Percentiles rank a stretch among this genome's conserved stretches.
These are phyloP conservation scores for Parsonsia alboflavescens DNA, from an alignment of 257 asterid genomes.

Conservation along the genomic window DNA sequence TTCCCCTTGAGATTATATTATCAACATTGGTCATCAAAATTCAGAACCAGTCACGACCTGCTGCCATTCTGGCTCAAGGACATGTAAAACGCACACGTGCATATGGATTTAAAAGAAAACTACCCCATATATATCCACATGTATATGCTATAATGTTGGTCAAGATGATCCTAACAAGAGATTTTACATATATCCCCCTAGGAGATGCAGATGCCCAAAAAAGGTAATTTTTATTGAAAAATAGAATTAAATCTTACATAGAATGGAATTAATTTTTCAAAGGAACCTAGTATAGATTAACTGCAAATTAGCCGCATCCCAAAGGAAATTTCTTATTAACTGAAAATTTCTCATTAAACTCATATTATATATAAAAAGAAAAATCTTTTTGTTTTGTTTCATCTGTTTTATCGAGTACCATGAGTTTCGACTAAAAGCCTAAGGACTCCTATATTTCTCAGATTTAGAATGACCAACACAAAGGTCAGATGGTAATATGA, in stretches of 20 bases:
- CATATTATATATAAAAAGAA: not conserved
- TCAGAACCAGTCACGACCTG: not conserved
- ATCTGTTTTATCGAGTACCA: not conserved
- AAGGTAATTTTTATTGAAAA: too few species aligned
- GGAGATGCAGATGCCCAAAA: too few species aligned
- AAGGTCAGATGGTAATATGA: not conserved
- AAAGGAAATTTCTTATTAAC: not conserved
- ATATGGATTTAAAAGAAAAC: too few species aligned
- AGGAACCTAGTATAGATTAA: too few species aligned
- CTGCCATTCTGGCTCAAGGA: not conserved
- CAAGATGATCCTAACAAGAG: too few species aligned
- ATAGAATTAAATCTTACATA: too few species aligned
- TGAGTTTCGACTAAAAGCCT: not conserved
- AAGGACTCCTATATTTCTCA: not conserved
- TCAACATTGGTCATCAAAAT: not conserved
- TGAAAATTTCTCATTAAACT: not conserved
- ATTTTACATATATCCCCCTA: too few species aligned
- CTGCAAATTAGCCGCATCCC: too few species aligned
- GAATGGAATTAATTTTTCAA: too few species aligned
- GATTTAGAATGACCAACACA: not conserved
- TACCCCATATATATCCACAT: too few species aligned
- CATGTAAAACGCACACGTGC: not conserved
- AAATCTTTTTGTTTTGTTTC: not conserved
- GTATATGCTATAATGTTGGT: too few species aligned
- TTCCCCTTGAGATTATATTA: not conserved